Evolutionary conservation across 192 early-diverging fungal species (phyloP).

Genomic region (Coemansia sp.): DNA sequence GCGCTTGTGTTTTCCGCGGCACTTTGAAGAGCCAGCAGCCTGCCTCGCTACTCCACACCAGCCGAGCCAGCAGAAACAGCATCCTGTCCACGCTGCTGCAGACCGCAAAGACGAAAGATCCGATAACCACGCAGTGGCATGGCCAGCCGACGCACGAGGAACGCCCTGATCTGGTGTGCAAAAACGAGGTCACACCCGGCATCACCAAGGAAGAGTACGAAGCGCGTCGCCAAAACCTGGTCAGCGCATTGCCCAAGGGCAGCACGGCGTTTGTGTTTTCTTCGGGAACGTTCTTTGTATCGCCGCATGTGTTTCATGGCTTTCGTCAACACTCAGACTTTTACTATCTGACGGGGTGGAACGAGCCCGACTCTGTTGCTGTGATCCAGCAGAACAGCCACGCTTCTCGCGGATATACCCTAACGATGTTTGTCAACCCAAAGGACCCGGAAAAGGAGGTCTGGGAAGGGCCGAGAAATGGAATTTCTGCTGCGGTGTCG

Average conservation of each 20-base stretch:
- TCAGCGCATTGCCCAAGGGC: constrained; percentile 62
- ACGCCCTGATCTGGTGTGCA: constrained; percentile 79
- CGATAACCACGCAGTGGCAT: constrained; percentile 43
- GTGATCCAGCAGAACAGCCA: constrained; percentile 60
- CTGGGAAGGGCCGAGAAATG: constrained; percentile 92
- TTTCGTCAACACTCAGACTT: constrained; percentile 94
- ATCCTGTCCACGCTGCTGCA: constrained; percentile 37
- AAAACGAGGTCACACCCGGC: constrained; percentile 79
- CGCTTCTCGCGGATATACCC: constrained; percentile 64
- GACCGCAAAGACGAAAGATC: constrained; percentile 42
- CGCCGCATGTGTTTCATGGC: constrained; percentile 89
- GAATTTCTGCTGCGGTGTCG: constrained; percentile 71
- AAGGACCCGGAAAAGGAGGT: constrained; percentile 72
- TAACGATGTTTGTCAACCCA: constrained; percentile 85
- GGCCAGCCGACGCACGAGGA: constrained; percentile 84
- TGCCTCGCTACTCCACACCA: constrained; percentile 1
- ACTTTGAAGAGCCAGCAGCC: background rate
- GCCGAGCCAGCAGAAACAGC: constrained; percentile 8
- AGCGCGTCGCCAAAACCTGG: constrained; percentile 64
- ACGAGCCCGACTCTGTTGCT: constrained; percentile 84
- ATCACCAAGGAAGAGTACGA: constrained; percentile 77
- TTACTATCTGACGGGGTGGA: constrained; percentile 86
- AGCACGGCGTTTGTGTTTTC: constrained; percentile 72
- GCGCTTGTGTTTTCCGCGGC: background rate
- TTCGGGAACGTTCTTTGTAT: constrained; percentile 77